Evolutionary conservation across 352 stramenopile species (phyloP).

Genomic region (Hyphochytrium catenoides): DNA sequence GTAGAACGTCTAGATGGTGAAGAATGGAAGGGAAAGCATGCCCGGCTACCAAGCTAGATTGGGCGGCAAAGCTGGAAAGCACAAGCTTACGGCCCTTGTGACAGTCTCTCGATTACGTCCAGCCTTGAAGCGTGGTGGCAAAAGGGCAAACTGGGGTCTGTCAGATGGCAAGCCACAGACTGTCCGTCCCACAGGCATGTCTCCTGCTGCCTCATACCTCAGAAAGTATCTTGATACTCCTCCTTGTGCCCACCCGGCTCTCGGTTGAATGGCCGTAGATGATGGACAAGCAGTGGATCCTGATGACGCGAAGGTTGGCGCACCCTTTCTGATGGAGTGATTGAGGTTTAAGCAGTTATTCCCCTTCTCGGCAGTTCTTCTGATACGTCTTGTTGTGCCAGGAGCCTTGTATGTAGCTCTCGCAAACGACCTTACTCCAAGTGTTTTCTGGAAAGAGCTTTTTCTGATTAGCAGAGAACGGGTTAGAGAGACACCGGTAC

Average conservation of each 20-base stretch:
- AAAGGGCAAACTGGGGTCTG: constrained; percentile 5
- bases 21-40: constrained; percentile 4
- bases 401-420: constrained; percentile 4
- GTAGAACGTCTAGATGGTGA: constrained; percentile 1
- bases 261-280: constrained; percentile 6
- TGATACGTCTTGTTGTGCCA: neutral
- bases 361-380: constrained; percentile 7
- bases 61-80: constrained; percentile 2
- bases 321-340: constrained; percentile 12
- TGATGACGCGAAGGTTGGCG: constrained; percentile 8
- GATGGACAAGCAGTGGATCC: constrained; percentile 10
- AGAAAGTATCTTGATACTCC: constrained; percentile 10
- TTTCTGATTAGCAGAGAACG: neutral
- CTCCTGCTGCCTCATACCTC: constrained; percentile 6
- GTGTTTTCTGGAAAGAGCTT: constrained; percentile 8
- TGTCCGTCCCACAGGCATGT: constrained; percentile 10
- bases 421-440: constrained; percentile 11
- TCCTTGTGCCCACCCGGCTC: constrained; percentile 8
- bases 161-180: constrained; percentile 5
- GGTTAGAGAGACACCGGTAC: constrained; percentile 8
- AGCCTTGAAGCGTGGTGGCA: constrained; percentile 10
- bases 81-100: constrained; percentile 1
- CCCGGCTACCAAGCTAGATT: constrained; percentile 1
- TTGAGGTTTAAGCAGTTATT: constrained; percentile 6
- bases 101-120: neutral